phyloP scores from a whole-genome alignment of 805 yeast genomes.

The Metschnikowia drakensbergensis region DNA sequence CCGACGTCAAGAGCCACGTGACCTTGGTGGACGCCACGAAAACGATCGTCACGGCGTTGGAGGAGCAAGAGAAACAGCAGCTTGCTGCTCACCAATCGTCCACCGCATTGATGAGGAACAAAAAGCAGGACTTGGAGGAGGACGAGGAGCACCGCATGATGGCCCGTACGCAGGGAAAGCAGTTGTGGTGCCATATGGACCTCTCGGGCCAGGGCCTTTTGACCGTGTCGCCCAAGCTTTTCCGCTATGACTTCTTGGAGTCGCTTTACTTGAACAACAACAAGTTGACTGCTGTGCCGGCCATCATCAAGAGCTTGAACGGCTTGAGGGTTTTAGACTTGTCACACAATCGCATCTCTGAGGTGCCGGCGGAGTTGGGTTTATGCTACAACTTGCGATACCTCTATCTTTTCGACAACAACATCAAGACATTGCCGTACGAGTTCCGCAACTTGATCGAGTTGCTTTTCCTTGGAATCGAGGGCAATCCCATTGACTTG shows the following conservation, averaged over 20 bases:
- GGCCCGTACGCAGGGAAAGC: slow-evolving; percentile 59
- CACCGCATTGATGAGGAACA: slow-evolving; percentile 38
- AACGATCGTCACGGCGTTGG: slow-evolving; percentile 31
- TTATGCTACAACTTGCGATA: slow-evolving; percentile 74
- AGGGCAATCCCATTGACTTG: slow-evolving; percentile 82
- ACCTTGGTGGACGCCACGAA: slow-evolving; percentile 43
- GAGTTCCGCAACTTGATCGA: slow-evolving; percentile 85
- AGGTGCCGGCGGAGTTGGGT: slow-evolving; percentile 83
- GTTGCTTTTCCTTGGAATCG: slow-evolving; percentile 83
- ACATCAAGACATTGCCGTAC: slow-evolving; percentile 67
- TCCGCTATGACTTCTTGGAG: slow-evolving; percentile 79
- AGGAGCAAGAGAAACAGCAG: slow-evolving; percentile 38
- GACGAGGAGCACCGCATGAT: slow-evolving; percentile 62
- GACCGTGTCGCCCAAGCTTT: slow-evolving; percentile 65
- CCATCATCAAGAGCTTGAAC: slow-evolving; percentile 59
- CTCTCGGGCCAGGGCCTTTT: slow-evolving; percentile 83
- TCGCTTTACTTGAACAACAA: slow-evolving; percentile 86
- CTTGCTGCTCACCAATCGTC: slow-evolving; percentile 29
- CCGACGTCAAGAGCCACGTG: slow-evolving; percentile 31
- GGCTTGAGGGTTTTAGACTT: slow-evolving; percentile 81
- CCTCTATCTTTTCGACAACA: slow-evolving; percentile 84
- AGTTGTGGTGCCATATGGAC: slow-evolving; percentile 93
- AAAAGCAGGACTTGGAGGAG: slow-evolving; percentile 53
- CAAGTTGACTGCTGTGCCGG: slow-evolving; percentile 64
- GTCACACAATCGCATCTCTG: slow-evolving; percentile 67